Percentiles rank a stretch among this genome's conserved stretches.
phyloP scores from a whole-genome alignment of 1,284 basidiomycete genomes.

The Ganoderma meredithae region DNA sequence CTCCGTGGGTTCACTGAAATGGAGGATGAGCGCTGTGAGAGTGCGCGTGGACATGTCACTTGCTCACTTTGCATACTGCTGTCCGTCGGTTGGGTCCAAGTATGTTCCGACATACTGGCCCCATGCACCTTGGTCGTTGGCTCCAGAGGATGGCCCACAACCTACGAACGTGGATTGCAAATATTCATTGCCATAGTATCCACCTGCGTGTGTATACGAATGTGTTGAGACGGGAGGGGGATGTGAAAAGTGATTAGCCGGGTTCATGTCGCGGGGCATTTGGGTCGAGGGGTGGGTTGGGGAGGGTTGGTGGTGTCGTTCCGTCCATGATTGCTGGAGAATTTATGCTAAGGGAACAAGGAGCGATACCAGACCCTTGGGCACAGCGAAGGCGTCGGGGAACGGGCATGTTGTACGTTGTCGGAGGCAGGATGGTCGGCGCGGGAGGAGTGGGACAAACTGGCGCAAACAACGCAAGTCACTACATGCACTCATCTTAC shows the following conservation, averaged over 20 bases:
- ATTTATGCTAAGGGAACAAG: background rate
- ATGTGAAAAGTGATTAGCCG: background rate
- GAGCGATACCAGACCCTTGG: background rate
- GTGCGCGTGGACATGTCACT: background rate
- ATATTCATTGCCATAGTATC: background rate
- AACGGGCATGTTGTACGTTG: background rate
- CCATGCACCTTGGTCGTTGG: background rate
- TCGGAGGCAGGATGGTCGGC: background rate
- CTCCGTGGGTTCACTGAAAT: background rate
- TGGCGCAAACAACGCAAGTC: background rate
- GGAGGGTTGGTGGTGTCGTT: background rate
- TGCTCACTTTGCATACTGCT: background rate
- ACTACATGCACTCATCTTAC: background rate
- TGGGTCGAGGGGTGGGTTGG: background rate
- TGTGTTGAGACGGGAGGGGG: background rate
- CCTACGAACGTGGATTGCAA: background rate
- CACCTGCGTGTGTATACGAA: background rate
- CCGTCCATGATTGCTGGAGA: background rate
- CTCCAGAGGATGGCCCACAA: background rate
- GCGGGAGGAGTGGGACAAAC: background rate
- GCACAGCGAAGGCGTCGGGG: background rate
- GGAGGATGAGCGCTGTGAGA: background rate
- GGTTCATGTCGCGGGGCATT: constrained; percentile 1
- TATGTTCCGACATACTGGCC: background rate
- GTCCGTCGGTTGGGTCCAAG: background rate